These are phyloP conservation scores for Phytophthora meadii DNA, from an alignment of 352 stramenopile species.

Conservation along the genomic window DNA sequence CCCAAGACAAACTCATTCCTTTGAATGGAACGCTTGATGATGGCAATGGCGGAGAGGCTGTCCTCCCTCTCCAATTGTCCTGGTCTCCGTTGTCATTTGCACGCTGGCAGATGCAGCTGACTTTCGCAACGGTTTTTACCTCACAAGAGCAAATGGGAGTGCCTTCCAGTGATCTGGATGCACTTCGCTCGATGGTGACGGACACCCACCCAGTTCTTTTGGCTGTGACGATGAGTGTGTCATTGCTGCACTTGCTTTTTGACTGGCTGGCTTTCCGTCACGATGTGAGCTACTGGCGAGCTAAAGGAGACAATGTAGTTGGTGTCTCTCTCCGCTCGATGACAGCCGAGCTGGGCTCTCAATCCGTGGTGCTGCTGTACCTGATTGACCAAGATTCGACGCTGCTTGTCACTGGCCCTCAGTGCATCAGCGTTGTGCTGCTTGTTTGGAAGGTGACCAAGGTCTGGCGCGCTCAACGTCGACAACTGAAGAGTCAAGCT, in stretches of 20 bases:
- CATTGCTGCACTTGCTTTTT: conserved; percentile 97
- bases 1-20: conserved; percentile 71
- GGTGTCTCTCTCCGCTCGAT: conserved; percentile 94
- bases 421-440: conserved; percentile 72
- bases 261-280: conserved; percentile 98
- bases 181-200: conserved; percentile 90
- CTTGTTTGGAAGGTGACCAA: conserved; percentile 92
- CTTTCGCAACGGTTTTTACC: conserved; percentile 64
- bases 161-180: conserved; percentile 77
- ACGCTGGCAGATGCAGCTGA: conserved; percentile 82
- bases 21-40: conserved; percentile 62
- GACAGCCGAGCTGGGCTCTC: conserved; percentile 94
- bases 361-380: conserved; percentile 95
- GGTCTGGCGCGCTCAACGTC: conserved; percentile 50
- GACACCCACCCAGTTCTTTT: conserved; percentile 97
- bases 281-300: conserved; percentile 97
- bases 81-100: conserved; percentile 83
- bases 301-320: conserved; percentile 93
- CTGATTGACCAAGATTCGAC: conserved; percentile 96
- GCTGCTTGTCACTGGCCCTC: conserved; percentile 90
- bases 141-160: conserved; percentile 75
- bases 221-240: conserved; percentile 94
- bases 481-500: conserved; percentile 10
- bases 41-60: conserved; percentile 21
- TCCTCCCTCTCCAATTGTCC: conserved; percentile 65